Conservation (phyloP, 208 protist species). For the Trypanosoma cruzi region DNA sequence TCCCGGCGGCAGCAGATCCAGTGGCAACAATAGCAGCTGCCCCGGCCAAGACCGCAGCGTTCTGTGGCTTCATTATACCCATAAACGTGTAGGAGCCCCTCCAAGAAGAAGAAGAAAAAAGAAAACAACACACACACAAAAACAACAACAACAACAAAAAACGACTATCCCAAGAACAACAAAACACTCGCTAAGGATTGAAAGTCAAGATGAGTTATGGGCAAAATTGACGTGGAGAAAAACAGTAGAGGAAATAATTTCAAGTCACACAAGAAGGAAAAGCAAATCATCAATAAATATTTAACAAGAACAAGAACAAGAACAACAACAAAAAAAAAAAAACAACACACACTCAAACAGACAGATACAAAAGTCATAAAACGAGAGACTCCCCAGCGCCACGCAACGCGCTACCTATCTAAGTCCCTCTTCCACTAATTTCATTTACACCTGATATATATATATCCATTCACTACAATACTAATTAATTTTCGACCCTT, state of each 20-base stretch:
- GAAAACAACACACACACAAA: background rate
- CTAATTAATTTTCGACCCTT: conserved; percentile 62
- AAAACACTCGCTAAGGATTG: too few relatives aligned
- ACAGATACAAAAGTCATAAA: conserved; percentile 3
- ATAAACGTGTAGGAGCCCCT: background rate
- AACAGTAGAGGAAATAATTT: background rate
- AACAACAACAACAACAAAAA: background rate
- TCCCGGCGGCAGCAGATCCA: conserved; percentile 37
- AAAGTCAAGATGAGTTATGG: background rate
- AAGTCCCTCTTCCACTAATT: conserved; percentile 9
- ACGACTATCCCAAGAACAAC: background rate
- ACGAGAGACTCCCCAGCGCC: conserved; percentile 7
- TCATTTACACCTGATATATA: background rate
- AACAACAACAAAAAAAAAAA: background rate
- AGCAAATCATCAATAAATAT: background rate
- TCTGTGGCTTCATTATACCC: conserved; percentile 19
- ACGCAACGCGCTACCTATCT: conserved; percentile 16
- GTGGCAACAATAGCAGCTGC: conserved; percentile 12
- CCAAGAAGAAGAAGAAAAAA: too few relatives aligned
- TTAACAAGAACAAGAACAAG: background rate
- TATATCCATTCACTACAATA: background rate
- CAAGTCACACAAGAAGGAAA: background rate
- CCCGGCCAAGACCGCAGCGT: conserved; percentile 5
- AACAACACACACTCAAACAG: background rate
- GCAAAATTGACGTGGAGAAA: background rate